These are phyloP conservation scores for Flaveria trinervia DNA, from an alignment of 129 eudicot genomes.

Conservation along the genomic window DNA sequence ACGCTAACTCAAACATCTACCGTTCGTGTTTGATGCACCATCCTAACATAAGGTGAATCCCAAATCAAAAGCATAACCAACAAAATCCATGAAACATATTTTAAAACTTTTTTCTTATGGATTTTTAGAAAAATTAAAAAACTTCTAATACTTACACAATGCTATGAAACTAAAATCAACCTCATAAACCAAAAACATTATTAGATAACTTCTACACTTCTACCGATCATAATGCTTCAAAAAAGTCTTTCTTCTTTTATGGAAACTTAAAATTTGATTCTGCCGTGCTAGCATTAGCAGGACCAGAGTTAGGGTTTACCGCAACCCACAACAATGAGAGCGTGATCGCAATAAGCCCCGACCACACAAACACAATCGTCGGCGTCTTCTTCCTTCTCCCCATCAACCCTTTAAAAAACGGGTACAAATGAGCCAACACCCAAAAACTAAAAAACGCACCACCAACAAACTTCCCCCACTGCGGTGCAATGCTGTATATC, in stretches of 20 bases:
- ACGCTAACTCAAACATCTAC: too few species aligned
- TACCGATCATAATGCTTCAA: conserved; percentile 1
- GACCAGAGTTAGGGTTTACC: conserved; percentile 35
- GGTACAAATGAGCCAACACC: conserved; percentile 47
- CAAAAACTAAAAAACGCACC: conserved; percentile 46
- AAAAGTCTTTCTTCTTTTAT: conserved; percentile 9
- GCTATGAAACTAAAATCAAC: too few species aligned
- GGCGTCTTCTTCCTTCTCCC: conserved; percentile 46
- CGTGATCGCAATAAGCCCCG: conserved; percentile 42
- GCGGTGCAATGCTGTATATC: conserved; percentile 31
- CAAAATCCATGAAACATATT: too few species aligned
- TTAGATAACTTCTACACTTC: too few species aligned
- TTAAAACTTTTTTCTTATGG: too few species aligned
- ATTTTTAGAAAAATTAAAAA: too few species aligned
- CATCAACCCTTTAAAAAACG: conserved; percentile 46
- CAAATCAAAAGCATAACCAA: too few species aligned
- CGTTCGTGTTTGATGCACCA: too few species aligned
- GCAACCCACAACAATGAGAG: conserved; percentile 46
- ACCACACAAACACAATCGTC: conserved; percentile 47
- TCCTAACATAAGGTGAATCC: too few species aligned
- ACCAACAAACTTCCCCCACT: conserved; percentile 42
- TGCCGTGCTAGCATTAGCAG: background rate
- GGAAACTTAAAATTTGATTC: conserved; percentile 40
- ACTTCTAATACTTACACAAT: too few species aligned
- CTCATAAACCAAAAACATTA: too few species aligned